Evolutionary conservation across 78 protist species (phyloP), one percentile per base, ranked within the genome.

Genomic region (Anaeramoeba ignava): DNA sequence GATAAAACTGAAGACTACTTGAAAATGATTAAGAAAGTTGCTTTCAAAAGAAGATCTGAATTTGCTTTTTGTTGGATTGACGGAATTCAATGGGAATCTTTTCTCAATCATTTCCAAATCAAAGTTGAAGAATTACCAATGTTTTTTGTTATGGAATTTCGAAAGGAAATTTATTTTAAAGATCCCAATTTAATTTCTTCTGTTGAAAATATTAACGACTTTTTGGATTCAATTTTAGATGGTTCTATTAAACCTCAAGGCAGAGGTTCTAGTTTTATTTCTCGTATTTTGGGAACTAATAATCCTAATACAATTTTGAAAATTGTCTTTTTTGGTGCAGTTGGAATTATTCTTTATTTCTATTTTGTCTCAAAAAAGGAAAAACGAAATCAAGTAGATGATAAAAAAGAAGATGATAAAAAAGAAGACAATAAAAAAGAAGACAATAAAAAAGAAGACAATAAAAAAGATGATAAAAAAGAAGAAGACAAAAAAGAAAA

Each of bases 401-500:
- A 54, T 8, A 17, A 54, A 54, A 17, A 54, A 54, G 17, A 54
- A 54, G 73, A 54, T 8, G 73, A 17, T 27, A 54, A 54, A 54
- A 17, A 54, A 17, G 17, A 17, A 17, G 17, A 54, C 8, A 17
- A 54, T 8, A 17, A 54, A 54, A 54, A 54, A 54, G 73, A 54
- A 27, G 17, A 54, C 36, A 54, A 54, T 17, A 17, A 54, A 54
- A 17, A 8, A 17, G 73, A 17, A 8, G 73, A 54, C 8, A 17
- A 54, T 54, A 54, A 54, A 17, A 54, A 54, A 54, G 17, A 54
- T 8, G 73, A 54, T 54, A 17, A 54, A 8, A 54, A 54, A 54
- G 73, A 54, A 54, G 73, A 54, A 54, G 17, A 54, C 36, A 54
- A 54, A 54, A 54, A 54, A 54, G 73, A 54, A 54, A 54, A 54